Evolutionary conservation across 2,329 filamentous ascomycete genomes (phyloP), one percentile per base, ranked within the genome.

Genomic region (Bisporella sp.): DNA sequence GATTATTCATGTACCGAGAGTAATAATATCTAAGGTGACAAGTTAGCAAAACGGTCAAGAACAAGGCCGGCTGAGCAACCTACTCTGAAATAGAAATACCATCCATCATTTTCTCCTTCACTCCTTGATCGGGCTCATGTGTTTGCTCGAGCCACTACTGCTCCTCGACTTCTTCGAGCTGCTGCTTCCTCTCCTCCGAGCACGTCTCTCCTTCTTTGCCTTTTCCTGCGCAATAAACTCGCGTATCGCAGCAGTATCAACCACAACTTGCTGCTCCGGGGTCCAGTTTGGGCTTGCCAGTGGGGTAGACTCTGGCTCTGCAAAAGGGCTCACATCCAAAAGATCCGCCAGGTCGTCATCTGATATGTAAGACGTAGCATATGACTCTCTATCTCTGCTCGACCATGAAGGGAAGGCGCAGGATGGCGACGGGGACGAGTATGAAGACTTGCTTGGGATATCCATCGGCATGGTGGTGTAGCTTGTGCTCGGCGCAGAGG

Each of bases 351-450:
- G 42, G 7, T 54, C 52, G 67, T 84, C 81, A 69, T 84, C 81
- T 41, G 79, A 81, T 55, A 84, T 63, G 52, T 62, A 61, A 55
- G 62, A 68, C 8, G 54, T 55, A 46, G 46, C 58, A 31, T 60
- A 57, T 31, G 55, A 52, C 2, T 59, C 54, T 1, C 54, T 45
- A n/a, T 41, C n/a, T 43, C 54, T 55, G 6, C 77, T 73, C 30
- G 78, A 77, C 78, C 78, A 82, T 29, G 76, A 79, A 31, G 78
- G 78, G 57, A 74, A 81, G 30, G 78, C 78, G 67, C 78, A 81
- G 0, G 62, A 62, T 5, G 61, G 50, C 9, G 63, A 62, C 31
- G 54, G 56, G 28, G 60, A 46, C 9, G 59, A 49, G 6, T 57
- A 48, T 45, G 47, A 50, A 7, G 56, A 57, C 9, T 53, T 48